Base-by-base conservation (phyloP, 768 basidiomycete species). In the Coprinopsis marcescibilis region DNA sequence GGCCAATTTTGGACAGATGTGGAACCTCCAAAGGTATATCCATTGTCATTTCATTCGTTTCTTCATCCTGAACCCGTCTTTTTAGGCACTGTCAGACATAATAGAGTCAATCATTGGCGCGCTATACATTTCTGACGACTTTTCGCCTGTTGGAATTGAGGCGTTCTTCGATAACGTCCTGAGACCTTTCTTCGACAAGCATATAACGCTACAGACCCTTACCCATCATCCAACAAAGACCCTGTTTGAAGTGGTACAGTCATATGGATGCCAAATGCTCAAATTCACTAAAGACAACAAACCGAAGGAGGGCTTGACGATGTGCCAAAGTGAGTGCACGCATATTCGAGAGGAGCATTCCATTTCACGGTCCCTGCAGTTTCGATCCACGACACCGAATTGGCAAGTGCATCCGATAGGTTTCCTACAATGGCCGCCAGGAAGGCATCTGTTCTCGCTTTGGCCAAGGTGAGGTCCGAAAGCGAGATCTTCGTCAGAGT, bases 31-130 rank as follows among this genome's bases (percentile, higher is more conserved):
- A 91, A 92, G 72, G 89, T 84, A 54, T 26, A 63, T 51, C 14
- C 38, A 25, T 24, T 10, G 24, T 50, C 38, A 26, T 50, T 25
- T 32, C 6, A 12, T 12, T 14, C 26, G 32, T 35, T 17, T n/a
- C 14, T 5, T 41, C 12, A 51, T 12, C 3, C 23, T 36, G 46
- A 39, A 17, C 20, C 15, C 29, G 21, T 48, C n/a, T 54, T 29
- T 49, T 15, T 57, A 91, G 89, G 76, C 72, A 7, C 70, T 92
- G 15, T 85, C 86, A 6, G 88, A 91, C 60, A 71, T 90, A 21
- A 73, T 92, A 17, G 89, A 93, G 62, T 82, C 89, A 2, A 70
- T 87, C 32, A 68, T 89, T 27, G 90, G 88, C 7, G 89, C 87
- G 8, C 65, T 89, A 41, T 88, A 83, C 63, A 75, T 92, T 52